Conservation (phyloP, 129 eudicot species). For the Pseudognaphalium luteoalbum region DNA sequence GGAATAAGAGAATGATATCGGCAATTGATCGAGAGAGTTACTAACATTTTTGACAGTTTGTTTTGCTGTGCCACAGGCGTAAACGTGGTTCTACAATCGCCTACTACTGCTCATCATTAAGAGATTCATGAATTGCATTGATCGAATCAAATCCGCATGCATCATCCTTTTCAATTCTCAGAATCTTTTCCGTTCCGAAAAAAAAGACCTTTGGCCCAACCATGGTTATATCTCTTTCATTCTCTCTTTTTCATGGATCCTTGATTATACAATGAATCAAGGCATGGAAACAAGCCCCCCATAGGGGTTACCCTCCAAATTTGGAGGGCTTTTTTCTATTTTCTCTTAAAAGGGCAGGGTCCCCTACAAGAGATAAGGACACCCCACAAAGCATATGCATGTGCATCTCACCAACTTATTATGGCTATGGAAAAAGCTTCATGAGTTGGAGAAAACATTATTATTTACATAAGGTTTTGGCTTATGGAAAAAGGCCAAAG, state of each 20-base stretch:
- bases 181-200: slow-evolving; percentile 32
- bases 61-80: slow-evolving; percentile 99
- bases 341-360: slow-evolving; percentile 57
- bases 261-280: slow-evolving; percentile 36
- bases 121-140: slow-evolving; percentile 45
- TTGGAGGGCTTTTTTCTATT: slow-evolving; percentile 39
- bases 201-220: slow-evolving; percentile 74
- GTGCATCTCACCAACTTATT: slow-evolving; percentile 64
- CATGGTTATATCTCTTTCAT: slow-evolving; percentile 66
- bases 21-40: slow-evolving; percentile 22
- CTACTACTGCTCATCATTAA: slow-evolving; percentile 71
- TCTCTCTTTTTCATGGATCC: slow-evolving; percentile 34
- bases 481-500: slow-evolving; percentile 18
- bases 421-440: slow-evolving; percentile 25
- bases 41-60: slow-evolving; percentile 95
- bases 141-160: slow-evolving; percentile 24
- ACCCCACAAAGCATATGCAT: slow-evolving; percentile 65
- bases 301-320: slow-evolving; percentile 67
- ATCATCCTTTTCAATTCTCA: slow-evolving; percentile 31
- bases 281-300: slow-evolving; percentile 59
- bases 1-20: background rate
- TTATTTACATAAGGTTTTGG: slow-evolving; percentile 22
- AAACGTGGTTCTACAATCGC: slow-evolving; percentile 69
- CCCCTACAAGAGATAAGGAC: slow-evolving; percentile 58
- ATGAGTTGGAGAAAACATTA: slow-evolving; percentile 38